Conservation (phyloP, 345 rosid species). For the Camelina laxa region DNA sequence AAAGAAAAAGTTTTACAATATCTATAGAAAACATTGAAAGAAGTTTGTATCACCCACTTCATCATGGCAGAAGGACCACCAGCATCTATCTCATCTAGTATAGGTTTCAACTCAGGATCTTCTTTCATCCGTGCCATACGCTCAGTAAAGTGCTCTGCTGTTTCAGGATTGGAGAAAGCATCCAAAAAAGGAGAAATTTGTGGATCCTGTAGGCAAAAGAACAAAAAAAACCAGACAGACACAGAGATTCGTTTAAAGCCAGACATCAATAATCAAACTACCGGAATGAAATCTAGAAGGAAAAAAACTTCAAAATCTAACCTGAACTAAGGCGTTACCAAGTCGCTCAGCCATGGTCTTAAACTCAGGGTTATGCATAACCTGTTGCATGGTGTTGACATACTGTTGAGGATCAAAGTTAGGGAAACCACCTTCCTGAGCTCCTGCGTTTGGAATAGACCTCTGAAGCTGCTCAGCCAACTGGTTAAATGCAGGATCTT, state of each 20-base stretch:
- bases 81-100: constrained; percentile 85
- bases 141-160: constrained; percentile 86
- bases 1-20: not conserved
- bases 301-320: constrained; percentile 10
- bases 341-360: constrained; percentile 96
- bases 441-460: constrained; percentile 61
- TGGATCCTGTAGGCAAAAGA: constrained; percentile 67
- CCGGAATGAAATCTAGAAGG: not conserved
- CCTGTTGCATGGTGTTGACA: constrained; percentile 86
- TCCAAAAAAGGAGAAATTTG: constrained; percentile 95
- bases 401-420: constrained; percentile 81
- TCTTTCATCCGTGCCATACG: constrained; percentile 83
- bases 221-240: constrained; percentile 1
- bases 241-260: constrained; percentile 15
- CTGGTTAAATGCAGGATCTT: constrained; percentile 91
- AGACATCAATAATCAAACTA: not conserved
- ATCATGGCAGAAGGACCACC: constrained; percentile 97
- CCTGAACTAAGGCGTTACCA: constrained; percentile 92
- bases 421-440: constrained; percentile 60
- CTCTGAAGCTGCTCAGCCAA: constrained; percentile 97
- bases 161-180: constrained; percentile 75
- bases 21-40: not conserved
- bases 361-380: constrained; percentile 97
- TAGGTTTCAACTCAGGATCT: constrained; percentile 87
- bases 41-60: constrained; percentile 59